Base-by-base conservation (phyloP, 1,284 basidiomycete genomes). In the Malassezia pachydermatis region DNA sequence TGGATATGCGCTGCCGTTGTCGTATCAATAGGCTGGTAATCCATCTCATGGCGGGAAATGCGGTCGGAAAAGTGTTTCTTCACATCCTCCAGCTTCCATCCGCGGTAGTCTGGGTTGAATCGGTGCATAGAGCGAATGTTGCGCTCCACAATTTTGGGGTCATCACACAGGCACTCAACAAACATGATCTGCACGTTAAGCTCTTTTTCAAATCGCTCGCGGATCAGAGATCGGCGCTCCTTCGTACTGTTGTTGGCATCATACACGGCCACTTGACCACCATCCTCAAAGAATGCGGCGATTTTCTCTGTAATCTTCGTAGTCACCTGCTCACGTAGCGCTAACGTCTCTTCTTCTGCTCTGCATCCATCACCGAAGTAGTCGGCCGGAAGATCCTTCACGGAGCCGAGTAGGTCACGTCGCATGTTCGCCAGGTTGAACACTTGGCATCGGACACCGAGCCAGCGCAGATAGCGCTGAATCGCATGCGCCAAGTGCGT, bases 381-480 rank as follows among this genome's bases (percentile, higher is more conserved):
- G 71, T 96, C 90, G 1, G 81, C 74, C 0, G 92, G 94, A 2
- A 96, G 76, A 49, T 84, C 82, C 71, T 88, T 81, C 0, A 88
- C 84, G 0, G 86, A 83, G 9, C 92, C 94, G 9, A 96, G 76
- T 0, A 84, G 81, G 75, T 88, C 87, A 42, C 94, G 77, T 38
- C 94, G 80, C 73, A 92, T 89, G 74, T 98, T 92, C 20, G 94
- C 94, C 4, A 98, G 77, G 2, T 87, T 90, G 51, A 95, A 84
- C 41, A 96, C 92, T 51, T 84, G 80, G 0, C 88, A 92, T 73
- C 92, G 94, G 56, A 99, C 86, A 34, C 94, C 92, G 67, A 90
- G 85, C 94, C 94, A 99, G 65, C 88, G 80, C 1, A 98, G 79
- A 73, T 98, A 99, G 20, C 94, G 82, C 72, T 98, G 90, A 24